Base-by-base conservation (phyloP, 768 basidiomycete genomes). In the Boletus reticuloceps region DNA sequence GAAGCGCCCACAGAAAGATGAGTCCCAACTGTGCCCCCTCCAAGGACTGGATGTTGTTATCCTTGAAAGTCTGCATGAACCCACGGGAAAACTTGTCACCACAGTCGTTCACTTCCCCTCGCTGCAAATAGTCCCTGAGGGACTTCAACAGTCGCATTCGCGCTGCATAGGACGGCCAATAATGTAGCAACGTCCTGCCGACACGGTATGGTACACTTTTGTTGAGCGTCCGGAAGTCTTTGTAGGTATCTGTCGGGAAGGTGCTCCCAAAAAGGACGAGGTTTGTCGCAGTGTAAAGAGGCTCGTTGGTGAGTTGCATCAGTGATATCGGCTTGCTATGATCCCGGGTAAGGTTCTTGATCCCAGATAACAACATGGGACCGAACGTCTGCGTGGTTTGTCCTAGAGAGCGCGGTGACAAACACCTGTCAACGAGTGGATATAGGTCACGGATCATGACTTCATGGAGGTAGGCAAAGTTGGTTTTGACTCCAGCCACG, bases 161-260 rank as follows among this genome's bases (percentile, higher is more conserved):
- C 17, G 67, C 67, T 6, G 31, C 19, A 12, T 51, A 52, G 16
- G 67, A 65, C 0, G 65, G 58, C 51, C 55, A 55, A 6, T 8
- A 36, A 56, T 54, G 55, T 1, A 68, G 32, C 11, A 63, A 37
- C 1, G 44, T 57, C 56, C 58, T 48, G 13, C 16, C 4, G 12
- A 68, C 58, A 32, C 60, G 67, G 39, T 60, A 58, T 0, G 58
- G 62, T 5, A 67, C 29, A 37, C 59, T 67, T 20, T 53, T 50
- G 27, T 53, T 55, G 20, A 67, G 58, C 0, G 20, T 59, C 27
- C 2, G 53, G 39, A 67, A 69, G 41, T 69, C 67, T 13, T 11
- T 50, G 45, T 63, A 67, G 20, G 58, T 67, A 42, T 50, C 39
- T 14, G 14, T 6, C 1, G 65, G 68, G 42, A 67, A 67, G 20